These are phyloP conservation scores for Saccharomycopsis selenospora DNA, from an alignment of 805 yeast genomes.

Conservation along the genomic window DNA sequence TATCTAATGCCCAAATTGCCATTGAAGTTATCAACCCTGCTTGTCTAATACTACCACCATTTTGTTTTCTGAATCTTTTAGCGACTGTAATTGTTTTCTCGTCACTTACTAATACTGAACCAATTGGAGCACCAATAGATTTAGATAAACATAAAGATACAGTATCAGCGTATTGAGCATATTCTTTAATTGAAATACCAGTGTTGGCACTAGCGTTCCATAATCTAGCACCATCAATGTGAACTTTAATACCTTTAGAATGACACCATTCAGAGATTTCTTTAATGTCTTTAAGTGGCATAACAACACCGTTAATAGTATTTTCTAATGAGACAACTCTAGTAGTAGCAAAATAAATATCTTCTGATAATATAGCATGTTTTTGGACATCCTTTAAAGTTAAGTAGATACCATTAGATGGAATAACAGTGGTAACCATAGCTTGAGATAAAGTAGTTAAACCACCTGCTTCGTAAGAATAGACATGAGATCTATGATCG, in stretches of 20 bases:
- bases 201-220: conserved; percentile 84
- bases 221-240: conserved; percentile 92
- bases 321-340: conserved; percentile 78
- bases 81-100: conserved; percentile 54
- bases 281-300: conserved; percentile 71
- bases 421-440: conserved; percentile 78
- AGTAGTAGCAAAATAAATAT: conserved; percentile 86
- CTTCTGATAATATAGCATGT: conserved; percentile 61
- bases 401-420: conserved; percentile 66
- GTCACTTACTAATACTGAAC: conserved; percentile 75
- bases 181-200: conserved; percentile 60
- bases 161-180: conserved; percentile 75
- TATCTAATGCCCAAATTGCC: conserved; percentile 73
- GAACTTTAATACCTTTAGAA: conserved; percentile 48
- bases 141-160: conserved; percentile 85
- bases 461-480: conserved; percentile 84
- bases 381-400: conserved; percentile 72
- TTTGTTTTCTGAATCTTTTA: conserved; percentile 82
- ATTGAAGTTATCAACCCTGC: conserved; percentile 73
- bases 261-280: conserved; percentile 67
- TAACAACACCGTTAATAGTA: conserved; percentile 75
- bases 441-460: conserved; percentile 85
- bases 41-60: conserved; percentile 92
- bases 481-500: conserved; percentile 82
- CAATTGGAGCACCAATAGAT: conserved; percentile 90